Evolutionary conservation across 106 monocot species (phyloP), one percentile per base, ranked within the genome.

Genomic region (Dendrobium nobile): DNA sequence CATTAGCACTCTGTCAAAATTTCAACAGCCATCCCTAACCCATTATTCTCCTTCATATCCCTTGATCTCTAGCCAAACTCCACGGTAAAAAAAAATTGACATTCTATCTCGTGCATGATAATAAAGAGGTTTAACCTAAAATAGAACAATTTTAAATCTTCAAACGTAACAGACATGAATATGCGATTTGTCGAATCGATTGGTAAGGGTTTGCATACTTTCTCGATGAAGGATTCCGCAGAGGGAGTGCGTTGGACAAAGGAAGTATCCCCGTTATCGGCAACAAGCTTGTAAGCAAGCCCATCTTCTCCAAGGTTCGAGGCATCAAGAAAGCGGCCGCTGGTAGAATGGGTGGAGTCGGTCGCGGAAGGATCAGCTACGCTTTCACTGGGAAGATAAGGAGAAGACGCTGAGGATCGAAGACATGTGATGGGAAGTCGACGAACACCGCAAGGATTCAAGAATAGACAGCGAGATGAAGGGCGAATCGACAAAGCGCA

Each of bases 141-240:
- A 42, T 18, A 41, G 20, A 17, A 18, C 16, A 15, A 73, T 20
- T 19, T 15, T 20, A 27, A 73, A 43, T 43, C 11, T 42, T 41
- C 43, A 73, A 41, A 73, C n/a, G n/a, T n/a, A n/a, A n/a, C 2
- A 37, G 37, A 0, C 40, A 43, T 43, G 5, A 18, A 73, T 18
- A 41, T 74, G 74, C 33, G 2, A 55, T 41, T 64, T 64, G 37
- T 64, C n/a, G 5, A 61, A 61, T 22, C n/a, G 61, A 61, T 22
- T 22, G n/a, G n/a, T 61, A 20, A 31, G 33, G 4, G 10, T 48
- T 59, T 54, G 28, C 40, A 51, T 55, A 87, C 87, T 72, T 28
- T 87, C 47, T 87, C 87, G 19, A 87, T 75, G 2, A 75, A 65
- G 65, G 87, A 80, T 73, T 84, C 87, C 4, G 78, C 7, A 68